phyloP scores from a whole-genome alignment of 768 basidiomycete species.

The Lactarius vividus region DNA sequence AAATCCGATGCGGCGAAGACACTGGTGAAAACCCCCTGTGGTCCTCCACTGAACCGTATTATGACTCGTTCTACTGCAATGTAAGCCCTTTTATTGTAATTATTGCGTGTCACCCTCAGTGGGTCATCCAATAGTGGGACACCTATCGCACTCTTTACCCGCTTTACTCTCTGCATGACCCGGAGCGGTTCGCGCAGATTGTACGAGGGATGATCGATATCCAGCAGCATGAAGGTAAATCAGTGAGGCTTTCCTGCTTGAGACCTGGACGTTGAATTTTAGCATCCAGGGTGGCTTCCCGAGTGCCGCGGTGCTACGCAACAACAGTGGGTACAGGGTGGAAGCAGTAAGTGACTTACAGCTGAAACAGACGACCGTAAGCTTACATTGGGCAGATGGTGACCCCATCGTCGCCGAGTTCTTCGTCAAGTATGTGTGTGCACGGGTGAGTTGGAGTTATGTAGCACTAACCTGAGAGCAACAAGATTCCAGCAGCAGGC shows the following conservation, averaged over 20 bases:
- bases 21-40: constrained; percentile 63
- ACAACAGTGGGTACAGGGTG: constrained; percentile 55
- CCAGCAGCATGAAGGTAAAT: constrained; percentile 59
- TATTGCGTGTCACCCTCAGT: neutral
- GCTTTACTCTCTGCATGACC: constrained; percentile 62
- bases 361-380: neutral
- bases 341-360: constrained; percentile 44
- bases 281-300: constrained; percentile 55
- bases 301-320: constrained; percentile 59
- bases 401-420: constrained; percentile 66
- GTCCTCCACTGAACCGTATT: constrained; percentile 64
- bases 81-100: constrained; percentile 36
- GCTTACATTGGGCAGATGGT: constrained; percentile 42
- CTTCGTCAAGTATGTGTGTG: constrained; percentile 51
- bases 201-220: constrained; percentile 67
- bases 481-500: constrained; percentile 52
- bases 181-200: constrained; percentile 53
- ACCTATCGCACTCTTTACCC: constrained; percentile 63
- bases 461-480: neutral
- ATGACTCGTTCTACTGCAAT: constrained; percentile 67
- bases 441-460: neutral
- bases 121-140: constrained; percentile 56
- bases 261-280: neutral
- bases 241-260: neutral
- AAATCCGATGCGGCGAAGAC: constrained; percentile 37